A percentile compares a stretch with the other conserved stretches of the same genome.
These are phyloP conservation scores for Heterobasidion occidentale DNA, from an alignment of 1,284 basidiomycete species.

Conservation along the genomic window DNA sequence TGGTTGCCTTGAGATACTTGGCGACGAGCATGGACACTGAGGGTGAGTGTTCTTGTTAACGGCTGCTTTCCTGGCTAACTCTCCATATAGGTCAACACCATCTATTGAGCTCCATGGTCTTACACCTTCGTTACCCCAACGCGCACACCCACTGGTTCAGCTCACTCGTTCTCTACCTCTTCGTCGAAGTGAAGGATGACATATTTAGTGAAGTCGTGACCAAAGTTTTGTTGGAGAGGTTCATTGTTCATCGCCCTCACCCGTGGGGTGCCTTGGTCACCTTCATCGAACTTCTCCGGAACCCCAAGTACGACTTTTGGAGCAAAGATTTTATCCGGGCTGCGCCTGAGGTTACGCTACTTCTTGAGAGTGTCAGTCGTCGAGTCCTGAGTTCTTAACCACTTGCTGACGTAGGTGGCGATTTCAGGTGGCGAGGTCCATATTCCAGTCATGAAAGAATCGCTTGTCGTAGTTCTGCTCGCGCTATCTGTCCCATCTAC, in stretches of 20 bases:
- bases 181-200: slow-evolving; percentile 68
- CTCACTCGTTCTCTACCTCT: slow-evolving; percentile 81
- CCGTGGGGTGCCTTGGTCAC: slow-evolving; percentile 96
- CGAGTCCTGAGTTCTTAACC: neutral
- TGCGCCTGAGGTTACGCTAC: slow-evolving; percentile 73
- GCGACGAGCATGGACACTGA: slow-evolving; percentile 83
- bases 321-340: slow-evolving; percentile 75
- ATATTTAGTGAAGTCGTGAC: slow-evolving; percentile 87
- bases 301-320: slow-evolving; percentile 83
- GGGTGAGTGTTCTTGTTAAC: slow-evolving; percentile 39
- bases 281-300: slow-evolving; percentile 86
- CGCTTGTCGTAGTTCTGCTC: slow-evolving; percentile 32
- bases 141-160: slow-evolving; percentile 98
- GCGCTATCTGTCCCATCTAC: slow-evolving; percentile 60
- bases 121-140: slow-evolving; percentile 93
- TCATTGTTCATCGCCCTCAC: slow-evolving; percentile 91
- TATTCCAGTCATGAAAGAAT: slow-evolving; percentile 63
- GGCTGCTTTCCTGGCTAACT: slow-evolving; percentile 2
- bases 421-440: slow-evolving; percentile 58
- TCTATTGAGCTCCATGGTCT: slow-evolving; percentile 81
- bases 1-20: slow-evolving; percentile 76
- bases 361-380: slow-evolving; percentile 63
- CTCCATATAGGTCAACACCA: slow-evolving; percentile 76
- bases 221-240: slow-evolving; percentile 87
- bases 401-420: neutral